Evolutionary conservation across 768 basidiomycete species (phyloP), one percentile per base, ranked within the genome.

Genomic region (Russula lepida): DNA sequence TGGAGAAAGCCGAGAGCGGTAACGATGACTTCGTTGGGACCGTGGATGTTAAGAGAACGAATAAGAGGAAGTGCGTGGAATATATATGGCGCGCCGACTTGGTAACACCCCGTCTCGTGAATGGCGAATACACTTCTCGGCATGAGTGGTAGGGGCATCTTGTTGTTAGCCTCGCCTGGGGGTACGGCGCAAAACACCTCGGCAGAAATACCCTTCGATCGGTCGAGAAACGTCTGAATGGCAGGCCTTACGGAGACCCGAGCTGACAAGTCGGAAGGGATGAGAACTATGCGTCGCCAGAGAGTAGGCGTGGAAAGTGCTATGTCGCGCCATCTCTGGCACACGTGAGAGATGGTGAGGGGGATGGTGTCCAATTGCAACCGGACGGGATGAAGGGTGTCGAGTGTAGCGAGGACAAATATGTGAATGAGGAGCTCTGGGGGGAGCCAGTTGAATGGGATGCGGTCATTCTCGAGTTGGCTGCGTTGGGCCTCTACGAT

Each of bases 341-440:
- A 65, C 3, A 66, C 63, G 37, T 64, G 65, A 2, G 65, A 66
- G 27, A 66, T 41, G 23, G n/a, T 46, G 33, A 66, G 35, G 23
- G 65, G 59, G 19, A 19, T 35, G 3, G 11, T n/a, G 51, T 65
- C 64, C 19, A 59, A 25, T n/a, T 17, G 23, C 27, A 23, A 32
- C 3, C n/a, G 46, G 21, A 17, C 19, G 23, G 33, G 44, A 43
- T 54, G 44, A 8, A 58, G 44, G 17, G 28, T 0, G 32, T 30
- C 25, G 21, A 64, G 23, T 35, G 50, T 59, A 37, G 51, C 19
- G 2, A 63, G 32, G 13, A 56, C 30, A 44, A 65, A 66, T 6
- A 64, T 64, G 32, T 57, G n/a, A 19, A 58, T 50, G 52, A 66
- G 58, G n/a, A 66, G 65, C 51, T 66, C 65, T 9, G 58, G 44